Evolutionary conservation across 129 eudicot genomes (phyloP).

Genomic region (Lactuca sativa): DNA sequence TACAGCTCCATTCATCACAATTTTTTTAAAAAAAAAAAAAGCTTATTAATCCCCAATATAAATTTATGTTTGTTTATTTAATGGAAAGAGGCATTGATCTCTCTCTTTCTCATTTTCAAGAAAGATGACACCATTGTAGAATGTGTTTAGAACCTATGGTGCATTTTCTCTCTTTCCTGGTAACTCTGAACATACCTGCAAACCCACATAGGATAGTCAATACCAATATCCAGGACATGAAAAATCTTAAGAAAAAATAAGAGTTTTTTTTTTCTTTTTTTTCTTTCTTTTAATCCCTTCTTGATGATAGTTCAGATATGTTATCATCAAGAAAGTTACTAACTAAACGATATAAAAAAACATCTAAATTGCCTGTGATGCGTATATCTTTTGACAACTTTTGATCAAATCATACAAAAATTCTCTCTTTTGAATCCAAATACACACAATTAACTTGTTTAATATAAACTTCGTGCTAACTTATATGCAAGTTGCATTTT

Average conservation of each 20-base stretch:
- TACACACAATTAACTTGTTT: too few species aligned
- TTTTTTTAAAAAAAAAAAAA: background rate
- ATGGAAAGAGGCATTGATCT: conserved; percentile 12
- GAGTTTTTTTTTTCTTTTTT: too few species aligned
- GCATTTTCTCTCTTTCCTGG: conserved; percentile 37
- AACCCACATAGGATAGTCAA: conserved; percentile 12
- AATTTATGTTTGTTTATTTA: conserved; percentile 8
- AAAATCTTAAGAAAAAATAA: background rate
- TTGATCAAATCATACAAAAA: too few species aligned
- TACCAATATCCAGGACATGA: background rate
- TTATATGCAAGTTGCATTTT: too few species aligned
- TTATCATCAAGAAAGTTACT: too few species aligned
- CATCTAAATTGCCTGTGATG: too few species aligned
- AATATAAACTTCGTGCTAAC: too few species aligned
- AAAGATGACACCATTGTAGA: background rate
- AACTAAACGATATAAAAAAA: too few species aligned
- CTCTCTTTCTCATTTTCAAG: conserved; percentile 10
- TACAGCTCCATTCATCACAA: conserved; percentile 22
- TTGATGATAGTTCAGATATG: too few species aligned
- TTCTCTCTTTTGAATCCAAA: too few species aligned
- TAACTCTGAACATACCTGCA: conserved; percentile 35
- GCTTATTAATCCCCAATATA: conserved; percentile 10
- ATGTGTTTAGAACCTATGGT: conserved; percentile 36
- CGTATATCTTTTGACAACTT: too few species aligned
- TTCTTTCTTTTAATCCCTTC: too few species aligned